Evolutionary conservation across 2,329 filamentous ascomycete genomes (phyloP).

Genomic region (Fusarium camptoceras): DNA sequence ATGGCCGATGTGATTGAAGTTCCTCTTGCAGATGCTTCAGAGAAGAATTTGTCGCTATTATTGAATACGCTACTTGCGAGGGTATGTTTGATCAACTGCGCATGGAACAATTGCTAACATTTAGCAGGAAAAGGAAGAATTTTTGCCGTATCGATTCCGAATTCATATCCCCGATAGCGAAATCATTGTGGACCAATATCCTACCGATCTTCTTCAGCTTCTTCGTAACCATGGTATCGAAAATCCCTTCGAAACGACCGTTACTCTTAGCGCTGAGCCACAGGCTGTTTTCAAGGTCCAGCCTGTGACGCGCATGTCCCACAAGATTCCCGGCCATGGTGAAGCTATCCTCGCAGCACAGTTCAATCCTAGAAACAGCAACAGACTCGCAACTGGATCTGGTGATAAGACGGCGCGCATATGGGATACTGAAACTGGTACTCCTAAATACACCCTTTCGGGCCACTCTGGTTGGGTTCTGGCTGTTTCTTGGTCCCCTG

Average conservation of each 20-base stretch:
- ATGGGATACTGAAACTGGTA: conserved; percentile 96
- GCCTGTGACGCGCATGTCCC: conserved; percentile 88
- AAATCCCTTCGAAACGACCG: conserved; percentile 67
- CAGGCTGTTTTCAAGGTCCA: conserved; percentile 96
- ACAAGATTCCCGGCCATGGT: conserved; percentile 89
- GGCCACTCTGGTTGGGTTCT: conserved; percentile 91
- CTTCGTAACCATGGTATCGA: conserved; percentile 67
- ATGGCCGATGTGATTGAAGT: conserved; percentile 77
- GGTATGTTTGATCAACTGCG: conserved; percentile 57
- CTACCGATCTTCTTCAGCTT: conserved; percentile 65
- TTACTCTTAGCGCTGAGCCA: conserved; percentile 73
- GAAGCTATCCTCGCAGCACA: conserved; percentile 88
- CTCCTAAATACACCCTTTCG: conserved; percentile 84
- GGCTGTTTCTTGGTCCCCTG: conserved; percentile 87
- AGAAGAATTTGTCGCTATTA: conserved; percentile 89
- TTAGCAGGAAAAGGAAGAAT: conserved; percentile 66
- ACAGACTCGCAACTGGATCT: conserved; percentile 85
- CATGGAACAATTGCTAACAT: conserved; percentile 7
- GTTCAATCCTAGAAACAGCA: conserved; percentile 84
- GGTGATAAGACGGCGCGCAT: conserved; percentile 92
- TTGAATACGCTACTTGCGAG: conserved; percentile 86
- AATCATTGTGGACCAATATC: conserved; percentile 67
- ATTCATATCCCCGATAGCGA: conserved; percentile 68
- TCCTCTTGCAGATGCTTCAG: conserved; percentile 83
- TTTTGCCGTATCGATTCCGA: conserved; percentile 70